Evolutionary conservation across 805 yeast species (phyloP), one percentile per base, ranked within the genome.

Genomic region (Sugiyamaella smithiae): DNA sequence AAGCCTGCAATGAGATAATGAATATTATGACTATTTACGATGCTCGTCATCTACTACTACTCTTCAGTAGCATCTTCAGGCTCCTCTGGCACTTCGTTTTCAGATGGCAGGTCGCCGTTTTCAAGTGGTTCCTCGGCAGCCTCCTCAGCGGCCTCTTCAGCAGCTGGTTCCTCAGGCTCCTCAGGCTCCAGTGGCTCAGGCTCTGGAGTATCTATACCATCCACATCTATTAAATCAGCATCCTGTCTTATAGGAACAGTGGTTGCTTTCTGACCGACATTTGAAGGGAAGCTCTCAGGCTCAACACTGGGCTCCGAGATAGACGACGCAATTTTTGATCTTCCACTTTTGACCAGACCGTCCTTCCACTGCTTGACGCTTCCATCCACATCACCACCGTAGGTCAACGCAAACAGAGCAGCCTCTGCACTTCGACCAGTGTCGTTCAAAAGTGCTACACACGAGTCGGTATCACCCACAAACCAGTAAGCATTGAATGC

Each of bases 401-500:
- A 93, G 31, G 93, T 83, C 41, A 76, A 72, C 31, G 85, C 85
- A 55, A 93, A 77, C 53, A 93, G 64, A 1, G 97, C 78, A 26
- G 97, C 97, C 67, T 93, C 99, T 1, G 95, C 74, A 51, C 73
- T 74, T 64, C 95, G 79, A 32, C 79, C 86, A 46, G 88, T 77
- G 61, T 77, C 73, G 41, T 77, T 73, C 58, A 93, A 75, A 55
- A 93, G 71, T 19, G 79, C 77, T 47, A 82, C 74, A 56, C 90
- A 85, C 36, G 75, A 72, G 14, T 71, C 68, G 32, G 80, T 72
- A 62, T 88, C 85, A 33, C 95, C 91, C 26, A 84, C 78, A 47
- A 82, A 72, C 98, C 98, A 93, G 66, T 82, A 81, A 9, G 96
- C 85, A 63, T 87, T 88, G 73, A 89, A 93, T 22, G 98, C 96